Evolutionary conservation across 176 grass and related monocot species (phyloP).

Genomic region (Paspalum vaginatum): DNA sequence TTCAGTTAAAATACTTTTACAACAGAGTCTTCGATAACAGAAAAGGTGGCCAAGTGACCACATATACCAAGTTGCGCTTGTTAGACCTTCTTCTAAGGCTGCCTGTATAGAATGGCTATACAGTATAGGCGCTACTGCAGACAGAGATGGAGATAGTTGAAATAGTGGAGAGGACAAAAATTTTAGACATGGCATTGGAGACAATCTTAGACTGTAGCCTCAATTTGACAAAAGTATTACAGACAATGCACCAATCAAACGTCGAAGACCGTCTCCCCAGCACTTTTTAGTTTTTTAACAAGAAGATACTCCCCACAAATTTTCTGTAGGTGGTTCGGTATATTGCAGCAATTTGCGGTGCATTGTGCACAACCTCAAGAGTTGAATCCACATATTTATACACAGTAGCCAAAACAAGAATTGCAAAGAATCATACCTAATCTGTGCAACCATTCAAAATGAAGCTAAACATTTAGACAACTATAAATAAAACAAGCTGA

Average conservation of each 20-base stretch:
- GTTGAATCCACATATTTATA: conserved; percentile 10
- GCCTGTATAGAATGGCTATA: too few species aligned
- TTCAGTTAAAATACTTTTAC: neutral
- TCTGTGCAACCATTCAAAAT: conserved; percentile 26
- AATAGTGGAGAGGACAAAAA: too few species aligned
- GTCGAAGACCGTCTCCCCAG: neutral
- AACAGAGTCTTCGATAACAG: neutral
- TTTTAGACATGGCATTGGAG: too few species aligned
- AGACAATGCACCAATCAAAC: conserved; percentile 12
- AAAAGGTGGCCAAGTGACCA: neutral
- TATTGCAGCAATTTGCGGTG: conserved; percentile 1
- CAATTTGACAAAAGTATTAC: neutral
- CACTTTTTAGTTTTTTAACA: neutral
- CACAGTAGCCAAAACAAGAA: conserved; percentile 34
- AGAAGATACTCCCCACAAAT: conserved; percentile 11
- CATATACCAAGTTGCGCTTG: neutral
- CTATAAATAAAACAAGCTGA: conserved; percentile 20
- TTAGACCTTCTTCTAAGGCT: too few species aligned
- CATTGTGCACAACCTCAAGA: neutral
- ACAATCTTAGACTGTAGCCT: neutral
- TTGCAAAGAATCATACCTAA: conserved; percentile 40
- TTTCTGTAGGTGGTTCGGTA: neutral
- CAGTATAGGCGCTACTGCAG: too few species aligned
- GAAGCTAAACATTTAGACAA: neutral
- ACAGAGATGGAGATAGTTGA: too few species aligned